A percentile compares a stretch with the other conserved stretches of the same genome.
These are phyloP conservation scores for Carpinus fangiana DNA, from an alignment of 306 rosid genomes.

Conservation along the genomic window DNA sequence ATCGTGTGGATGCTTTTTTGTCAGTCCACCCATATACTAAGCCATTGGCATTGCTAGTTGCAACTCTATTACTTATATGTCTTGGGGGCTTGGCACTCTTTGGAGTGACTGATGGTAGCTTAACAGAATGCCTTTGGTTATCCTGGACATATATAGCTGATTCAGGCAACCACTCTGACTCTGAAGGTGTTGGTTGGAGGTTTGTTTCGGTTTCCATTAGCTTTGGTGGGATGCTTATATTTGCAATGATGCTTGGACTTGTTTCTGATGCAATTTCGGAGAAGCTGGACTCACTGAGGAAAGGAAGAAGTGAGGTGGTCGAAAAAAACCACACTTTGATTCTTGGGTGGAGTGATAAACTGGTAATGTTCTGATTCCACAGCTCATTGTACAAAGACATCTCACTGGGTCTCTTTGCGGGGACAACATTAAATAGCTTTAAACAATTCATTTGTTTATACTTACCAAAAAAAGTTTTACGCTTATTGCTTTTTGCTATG, in stretches of 20 bases:
- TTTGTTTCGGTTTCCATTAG: slow-evolving; percentile 85
- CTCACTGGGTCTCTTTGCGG: not conserved
- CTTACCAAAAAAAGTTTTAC: not conserved
- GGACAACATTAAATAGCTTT: not conserved
- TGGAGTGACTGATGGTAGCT: slow-evolving; percentile 72
- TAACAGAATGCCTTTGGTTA: slow-evolving; percentile 78
- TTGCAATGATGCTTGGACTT: slow-evolving; percentile 98
- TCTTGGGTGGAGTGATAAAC: slow-evolving; percentile 95
- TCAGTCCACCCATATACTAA: slow-evolving; percentile 86
- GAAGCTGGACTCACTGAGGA: slow-evolving; percentile 86
- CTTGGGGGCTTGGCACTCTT: slow-evolving; percentile 82
- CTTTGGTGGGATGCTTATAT: slow-evolving; percentile 94
- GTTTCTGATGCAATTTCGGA: slow-evolving; percentile 89
- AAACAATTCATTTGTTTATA: slow-evolving; percentile 9
- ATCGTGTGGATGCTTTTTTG: slow-evolving; percentile 70
- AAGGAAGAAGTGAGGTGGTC: slow-evolving; percentile 92
- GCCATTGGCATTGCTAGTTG: slow-evolving; percentile 78
- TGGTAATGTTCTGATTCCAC: slow-evolving; percentile 45
- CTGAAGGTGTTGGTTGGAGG: slow-evolving; percentile 69
- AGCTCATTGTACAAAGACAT: not conserved
- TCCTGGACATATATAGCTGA: slow-evolving; percentile 91
- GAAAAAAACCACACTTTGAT: slow-evolving; percentile 84
- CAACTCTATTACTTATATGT: slow-evolving; percentile 71
- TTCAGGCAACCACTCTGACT: slow-evolving; percentile 85
- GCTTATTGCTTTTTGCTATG: slow-evolving; percentile 13